Evolutionary conservation across 139 green algal genomes (phyloP).

Genomic region (Tetradesmus lagerheimii): DNA sequence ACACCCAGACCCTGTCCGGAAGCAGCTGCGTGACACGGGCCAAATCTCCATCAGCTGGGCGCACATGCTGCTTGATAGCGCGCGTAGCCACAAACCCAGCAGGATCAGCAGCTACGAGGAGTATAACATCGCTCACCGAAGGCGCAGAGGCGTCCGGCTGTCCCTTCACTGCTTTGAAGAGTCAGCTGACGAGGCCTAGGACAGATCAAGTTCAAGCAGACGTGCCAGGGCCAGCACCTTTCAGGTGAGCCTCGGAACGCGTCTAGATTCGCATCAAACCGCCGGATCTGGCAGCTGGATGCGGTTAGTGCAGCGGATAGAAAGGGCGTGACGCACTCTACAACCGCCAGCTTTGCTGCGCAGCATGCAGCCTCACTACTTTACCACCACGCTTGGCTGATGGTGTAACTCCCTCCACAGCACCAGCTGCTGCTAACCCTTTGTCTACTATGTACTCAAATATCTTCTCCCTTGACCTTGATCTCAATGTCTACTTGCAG

Average conservation of each 20-base stretch:
- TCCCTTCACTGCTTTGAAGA: conserved; percentile 27
- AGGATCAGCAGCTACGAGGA: conserved; percentile 8
- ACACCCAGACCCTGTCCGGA: neutral
- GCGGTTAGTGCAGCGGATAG: neutral
- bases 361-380: too few relatives aligned
- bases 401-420: too few relatives aligned
- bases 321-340: neutral
- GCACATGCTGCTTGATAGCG: neutral
- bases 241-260: neutral
- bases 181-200: neutral
- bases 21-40: neutral
- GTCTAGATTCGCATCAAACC: neutral
- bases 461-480: too few relatives aligned
- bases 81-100: neutral
- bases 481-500: neutral
- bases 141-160: neutral
- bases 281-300: neutral
- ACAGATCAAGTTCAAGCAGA: neutral
- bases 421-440: neutral
- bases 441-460: neutral
- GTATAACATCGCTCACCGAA: neutral
- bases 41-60: neutral
- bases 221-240: conserved; percentile 7
- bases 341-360: neutral
- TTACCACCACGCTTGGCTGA: too few relatives aligned